These are phyloP conservation scores for Trebouxiophyceae sp. DNA, from an alignment of 163 green algal species.

Conservation along the genomic window DNA sequence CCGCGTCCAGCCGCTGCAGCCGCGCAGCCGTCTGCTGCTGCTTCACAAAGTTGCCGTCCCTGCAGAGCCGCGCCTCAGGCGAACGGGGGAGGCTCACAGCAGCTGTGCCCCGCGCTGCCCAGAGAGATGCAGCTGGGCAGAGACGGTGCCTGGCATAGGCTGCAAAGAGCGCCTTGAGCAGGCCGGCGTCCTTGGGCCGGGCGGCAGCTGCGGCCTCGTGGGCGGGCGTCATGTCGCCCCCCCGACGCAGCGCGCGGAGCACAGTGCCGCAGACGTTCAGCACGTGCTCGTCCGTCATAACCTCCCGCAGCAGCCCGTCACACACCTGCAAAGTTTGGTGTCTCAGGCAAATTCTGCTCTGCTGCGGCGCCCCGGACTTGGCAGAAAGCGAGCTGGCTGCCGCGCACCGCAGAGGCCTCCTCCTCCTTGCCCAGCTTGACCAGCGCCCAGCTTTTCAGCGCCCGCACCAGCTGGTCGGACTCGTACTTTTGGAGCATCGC, in stretches of 20 bases:
- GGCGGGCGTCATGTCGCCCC: constrained; percentile 31
- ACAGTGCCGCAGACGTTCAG: constrained; percentile 52
- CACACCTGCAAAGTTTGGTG: constrained; percentile 17
- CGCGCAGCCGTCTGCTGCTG: constrained; percentile 70
- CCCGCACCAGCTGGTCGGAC: constrained; percentile 41
- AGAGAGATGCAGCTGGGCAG: not conserved
- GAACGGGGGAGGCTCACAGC: not conserved
- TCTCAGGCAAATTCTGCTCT: not conserved
- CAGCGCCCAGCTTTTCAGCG: constrained; percentile 56
- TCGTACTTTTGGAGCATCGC: constrained; percentile 63
- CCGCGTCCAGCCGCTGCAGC: constrained; percentile 44
- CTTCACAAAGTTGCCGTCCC: constrained; percentile 47
- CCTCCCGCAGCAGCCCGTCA: constrained; percentile 34
- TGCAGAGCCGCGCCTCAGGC: constrained; percentile 17
- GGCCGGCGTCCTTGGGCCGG: constrained; percentile 32
- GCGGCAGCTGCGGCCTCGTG: constrained; percentile 45
- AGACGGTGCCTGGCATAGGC: constrained; percentile 43
- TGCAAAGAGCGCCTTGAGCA: constrained; percentile 50
- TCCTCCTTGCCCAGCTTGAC: constrained; percentile 36
- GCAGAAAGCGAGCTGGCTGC: not conserved
- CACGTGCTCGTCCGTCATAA: constrained; percentile 44
- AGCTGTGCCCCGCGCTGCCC: not conserved
- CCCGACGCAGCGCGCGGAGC: constrained; percentile 26
- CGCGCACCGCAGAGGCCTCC: constrained; percentile 47
- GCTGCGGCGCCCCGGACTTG: not conserved